Evolutionary conservation across 2,329 filamentous ascomycete genomes (phyloP).

Genomic region (Stemphylium vesicarium): DNA sequence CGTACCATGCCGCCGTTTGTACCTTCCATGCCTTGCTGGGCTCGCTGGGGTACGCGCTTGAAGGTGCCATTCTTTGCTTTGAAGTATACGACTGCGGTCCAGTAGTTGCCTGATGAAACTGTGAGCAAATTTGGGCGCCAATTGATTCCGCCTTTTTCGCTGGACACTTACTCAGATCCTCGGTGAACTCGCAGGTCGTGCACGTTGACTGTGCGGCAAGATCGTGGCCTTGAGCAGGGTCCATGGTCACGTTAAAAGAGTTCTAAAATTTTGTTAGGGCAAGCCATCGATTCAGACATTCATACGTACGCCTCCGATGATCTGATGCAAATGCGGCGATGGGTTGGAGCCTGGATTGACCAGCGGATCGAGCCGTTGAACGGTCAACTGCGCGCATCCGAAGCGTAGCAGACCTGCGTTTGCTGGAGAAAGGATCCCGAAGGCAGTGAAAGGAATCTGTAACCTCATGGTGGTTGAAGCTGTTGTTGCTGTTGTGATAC

Average conservation of each 20-base stretch:
- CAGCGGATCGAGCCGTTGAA: slow-evolving; percentile 36
- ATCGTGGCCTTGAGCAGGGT: slow-evolving; percentile 30
- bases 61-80: slow-evolving; percentile 42
- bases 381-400: slow-evolving; percentile 33
- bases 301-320: slow-evolving; percentile 48
- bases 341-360: slow-evolving; percentile 48
- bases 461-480: slow-evolving; percentile 23
- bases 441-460: slow-evolving; percentile 19
- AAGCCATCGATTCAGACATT: neutral
- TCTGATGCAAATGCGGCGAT: slow-evolving; percentile 50
- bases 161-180: slow-evolving; percentile 38
- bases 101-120: slow-evolving; percentile 37
- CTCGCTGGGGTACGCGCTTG: slow-evolving; percentile 52
- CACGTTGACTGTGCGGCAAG: slow-evolving; percentile 45
- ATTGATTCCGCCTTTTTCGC: neutral
- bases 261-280: slow-evolving; percentile 29
- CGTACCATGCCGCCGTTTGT: slow-evolving; percentile 49
- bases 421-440: slow-evolving; percentile 26
- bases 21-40: slow-evolving; percentile 53
- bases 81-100: slow-evolving; percentile 42
- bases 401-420: slow-evolving; percentile 35
- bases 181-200: slow-evolving; percentile 54
- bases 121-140: neutral
- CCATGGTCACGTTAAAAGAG: slow-evolving; percentile 57
- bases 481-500: no score